A percentile compares a stretch with the other conserved stretches of the same genome.
Evolutionary conservation across 805 yeast species (phyloP).

Genomic region (Debaryomyces prosopidis): DNA sequence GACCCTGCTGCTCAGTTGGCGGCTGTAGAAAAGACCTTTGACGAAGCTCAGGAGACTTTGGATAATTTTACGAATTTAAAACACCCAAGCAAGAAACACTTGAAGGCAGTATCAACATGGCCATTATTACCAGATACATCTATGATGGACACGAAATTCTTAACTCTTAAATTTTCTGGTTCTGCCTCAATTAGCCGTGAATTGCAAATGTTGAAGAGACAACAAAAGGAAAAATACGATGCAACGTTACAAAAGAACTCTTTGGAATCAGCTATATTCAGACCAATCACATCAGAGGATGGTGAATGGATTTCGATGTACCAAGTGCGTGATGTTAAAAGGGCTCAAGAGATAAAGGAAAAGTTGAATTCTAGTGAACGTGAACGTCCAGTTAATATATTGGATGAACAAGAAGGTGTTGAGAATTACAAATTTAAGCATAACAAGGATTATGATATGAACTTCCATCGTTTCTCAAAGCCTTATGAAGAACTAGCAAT

Average conservation of each 20-base stretch:
- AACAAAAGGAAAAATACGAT: slow-evolving; percentile 27
- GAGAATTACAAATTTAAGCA: slow-evolving; percentile 58
- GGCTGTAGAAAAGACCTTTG: slow-evolving; percentile 79
- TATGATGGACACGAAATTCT: slow-evolving; percentile 78
- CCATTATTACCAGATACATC: slow-evolving; percentile 86
- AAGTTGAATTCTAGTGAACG: slow-evolving; percentile 40
- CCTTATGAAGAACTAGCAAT: slow-evolving; percentile 68
- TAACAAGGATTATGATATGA: slow-evolving; percentile 79
- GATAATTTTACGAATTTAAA: slow-evolving; percentile 46
- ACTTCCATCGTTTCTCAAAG: slow-evolving; percentile 44
- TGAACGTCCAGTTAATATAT: slow-evolving; percentile 41
- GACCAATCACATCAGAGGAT: slow-evolving; percentile 70
- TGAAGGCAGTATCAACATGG: slow-evolving; percentile 78
- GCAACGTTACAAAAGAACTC: slow-evolving; percentile 34
- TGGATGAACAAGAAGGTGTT: slow-evolving; percentile 45
- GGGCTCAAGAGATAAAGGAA: slow-evolving; percentile 23
- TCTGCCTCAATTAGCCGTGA: slow-evolving; percentile 51
- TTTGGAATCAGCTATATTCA: slow-evolving; percentile 63
- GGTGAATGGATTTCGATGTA: slow-evolving; percentile 73
- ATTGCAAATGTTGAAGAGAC: slow-evolving; percentile 26
- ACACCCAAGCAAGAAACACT: slow-evolving; percentile 77
- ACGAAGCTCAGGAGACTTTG: slow-evolving; percentile 50
- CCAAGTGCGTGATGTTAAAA: slow-evolving; percentile 19
- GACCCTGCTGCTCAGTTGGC: slow-evolving; percentile 66
- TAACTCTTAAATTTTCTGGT: slow-evolving; percentile 62